These are phyloP conservation scores for Chalciporus chontae DNA, from an alignment of 768 basidiomycete genomes.

Conservation along the genomic window DNA sequence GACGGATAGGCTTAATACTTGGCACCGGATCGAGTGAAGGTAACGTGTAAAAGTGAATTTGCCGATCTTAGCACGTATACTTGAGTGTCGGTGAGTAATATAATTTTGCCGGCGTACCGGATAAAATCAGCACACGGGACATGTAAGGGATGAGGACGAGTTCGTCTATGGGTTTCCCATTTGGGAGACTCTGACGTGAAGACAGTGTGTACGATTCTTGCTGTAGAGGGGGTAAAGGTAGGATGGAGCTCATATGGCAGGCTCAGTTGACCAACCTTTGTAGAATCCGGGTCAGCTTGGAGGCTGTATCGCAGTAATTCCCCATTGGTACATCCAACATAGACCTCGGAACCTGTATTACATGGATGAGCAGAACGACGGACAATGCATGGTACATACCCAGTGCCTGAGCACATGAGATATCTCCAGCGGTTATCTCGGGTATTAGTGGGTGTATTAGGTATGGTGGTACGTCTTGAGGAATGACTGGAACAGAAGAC, in stretches of 20 bases:
- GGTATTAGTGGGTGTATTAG: slow-evolving; percentile 48
- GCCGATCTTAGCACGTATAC: slow-evolving; percentile 39
- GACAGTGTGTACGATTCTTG: slow-evolving; percentile 62
- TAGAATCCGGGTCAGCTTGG: slow-evolving; percentile 49
- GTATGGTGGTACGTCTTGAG: slow-evolving; percentile 60
- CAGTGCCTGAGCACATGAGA: slow-evolving; percentile 53
- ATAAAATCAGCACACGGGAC: slow-evolving; percentile 68
- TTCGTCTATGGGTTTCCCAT: slow-evolving; percentile 70
- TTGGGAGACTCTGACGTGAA: slow-evolving; percentile 67
- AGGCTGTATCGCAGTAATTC: slow-evolving; percentile 77
- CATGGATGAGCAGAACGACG: slow-evolving; percentile 2
- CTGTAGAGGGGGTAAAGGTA: slow-evolving; percentile 25
- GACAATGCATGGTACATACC: slow-evolving; percentile 33
- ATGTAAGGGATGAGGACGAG: slow-evolving; percentile 78
- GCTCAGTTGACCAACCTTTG: slow-evolving; percentile 36
- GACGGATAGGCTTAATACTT: slow-evolving; percentile 72
- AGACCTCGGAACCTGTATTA: slow-evolving; percentile 73
- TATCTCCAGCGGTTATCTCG: slow-evolving; percentile 24
- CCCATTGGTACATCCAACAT: slow-evolving; percentile 83
- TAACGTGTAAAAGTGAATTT: slow-evolving; percentile 75
- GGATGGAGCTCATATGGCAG: not conserved
- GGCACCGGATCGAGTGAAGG: slow-evolving; percentile 74
- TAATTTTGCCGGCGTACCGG: slow-evolving; percentile 46
- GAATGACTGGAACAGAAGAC: slow-evolving; percentile 24
- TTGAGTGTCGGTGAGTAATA: slow-evolving; percentile 2